Base-by-base conservation (phyloP, 129 eudicot genomes). In the Lactuca saligna region DNA sequence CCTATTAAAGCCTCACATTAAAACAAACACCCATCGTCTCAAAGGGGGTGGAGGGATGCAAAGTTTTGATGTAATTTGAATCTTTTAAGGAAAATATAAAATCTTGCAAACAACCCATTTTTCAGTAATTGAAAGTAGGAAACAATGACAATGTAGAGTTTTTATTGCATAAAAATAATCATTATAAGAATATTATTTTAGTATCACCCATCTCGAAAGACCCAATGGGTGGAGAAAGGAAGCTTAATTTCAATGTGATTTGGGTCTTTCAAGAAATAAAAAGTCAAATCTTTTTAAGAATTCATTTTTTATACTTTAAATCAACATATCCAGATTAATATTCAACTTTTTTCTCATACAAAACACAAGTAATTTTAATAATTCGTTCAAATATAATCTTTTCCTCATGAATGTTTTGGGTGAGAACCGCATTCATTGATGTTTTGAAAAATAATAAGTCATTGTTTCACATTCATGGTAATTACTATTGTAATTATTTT, bases 231-330 rank as follows among this genome's bases (percentile, higher is more conserved):
- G 9, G 44, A 16, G 29, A 25, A 25, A 5, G 61, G 29, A 14
- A 53, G 46, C 61, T 13, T 50, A 65, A 49, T 46, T 54, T 49
- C 70, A 65, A 65, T 44, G 46, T 33, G 58, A 70, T 14, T 57
- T 55, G 15, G 54, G 41, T 29, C 44, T 39, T 42, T 25, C 29
- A 42, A 32, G 66, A 58, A 44, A 69, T 20, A 66, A 42, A 57
- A 39, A 44, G 20, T 57, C 46, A 70, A 42, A 37, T 60, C 31
- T 5, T 39, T 39, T 35, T 35, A 39, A 39, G 2, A 39, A 39
- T 39, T 39, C 8, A 39, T 39, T 39, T 6, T 39, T 7, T 39
- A 39, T 39, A 39, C 44, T 39, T 39, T 7, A 39, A 39, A 39
- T 7, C 44, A 39, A 39, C 9, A 7, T 39, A 39, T 39, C 44